These are phyloP conservation scores for Westerdykella aurantiaca DNA, from an alignment of 2,329 filamentous ascomycete species.

Conservation along the genomic window DNA sequence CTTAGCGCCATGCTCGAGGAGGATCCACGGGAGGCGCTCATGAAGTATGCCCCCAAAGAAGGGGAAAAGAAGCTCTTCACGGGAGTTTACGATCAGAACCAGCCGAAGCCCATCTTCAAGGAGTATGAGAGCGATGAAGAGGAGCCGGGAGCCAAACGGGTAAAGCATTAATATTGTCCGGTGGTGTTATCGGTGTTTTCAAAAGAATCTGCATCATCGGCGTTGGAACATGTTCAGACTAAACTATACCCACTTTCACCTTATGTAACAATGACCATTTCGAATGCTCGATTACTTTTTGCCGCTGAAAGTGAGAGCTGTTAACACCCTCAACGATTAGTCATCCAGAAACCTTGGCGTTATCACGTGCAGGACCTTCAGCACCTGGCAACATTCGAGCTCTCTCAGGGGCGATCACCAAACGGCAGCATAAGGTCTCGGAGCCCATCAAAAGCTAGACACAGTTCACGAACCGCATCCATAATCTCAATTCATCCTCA, in stretches of 20 bases:
- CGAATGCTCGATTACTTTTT: too few species aligned
- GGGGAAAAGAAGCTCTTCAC: conserved; percentile 93
- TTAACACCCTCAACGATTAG: too few species aligned
- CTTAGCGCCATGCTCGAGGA: conserved; percentile 92
- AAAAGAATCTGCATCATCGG: conserved; percentile 11
- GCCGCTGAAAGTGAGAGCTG: too few species aligned
- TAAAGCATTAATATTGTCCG: conserved; percentile 13
- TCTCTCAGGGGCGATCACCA: not conserved
- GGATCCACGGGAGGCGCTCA: conserved; percentile 84
- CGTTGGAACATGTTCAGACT: conserved; percentile 6
- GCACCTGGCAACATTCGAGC: not conserved
- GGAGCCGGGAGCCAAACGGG: conserved; percentile 59
- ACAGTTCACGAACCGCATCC: conserved; percentile 1
- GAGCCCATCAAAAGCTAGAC: not conserved
- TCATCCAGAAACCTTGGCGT: too few species aligned
- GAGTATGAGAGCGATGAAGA: conserved; percentile 81
- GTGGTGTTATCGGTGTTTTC: not conserved
- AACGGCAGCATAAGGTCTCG: not conserved
- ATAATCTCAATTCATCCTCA: not conserved
- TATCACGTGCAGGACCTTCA: too few species aligned
- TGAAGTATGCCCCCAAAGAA: conserved; percentile 92
- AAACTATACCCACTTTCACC: conserved; percentile 8
- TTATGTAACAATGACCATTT: not conserved
- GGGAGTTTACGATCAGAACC: conserved; percentile 84
- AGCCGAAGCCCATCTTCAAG: conserved; percentile 86